Base-by-base conservation (phyloP, 1,284 basidiomycete genomes). In the Pyrrhoderma noxium region DNA sequence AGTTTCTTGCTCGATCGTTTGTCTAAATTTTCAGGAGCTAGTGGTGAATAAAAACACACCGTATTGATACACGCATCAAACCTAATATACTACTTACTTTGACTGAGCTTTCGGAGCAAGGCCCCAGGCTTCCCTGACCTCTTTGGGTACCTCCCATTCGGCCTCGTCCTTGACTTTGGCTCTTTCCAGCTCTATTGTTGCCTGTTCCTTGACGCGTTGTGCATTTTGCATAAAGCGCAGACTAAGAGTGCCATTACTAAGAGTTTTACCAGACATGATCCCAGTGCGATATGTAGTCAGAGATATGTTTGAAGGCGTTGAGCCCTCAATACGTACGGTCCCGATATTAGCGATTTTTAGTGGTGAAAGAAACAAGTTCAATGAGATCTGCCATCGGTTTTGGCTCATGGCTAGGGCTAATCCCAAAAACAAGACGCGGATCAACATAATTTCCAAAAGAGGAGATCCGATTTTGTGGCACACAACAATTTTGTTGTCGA, bases 221-320 rank as follows among this genome's bases (percentile, higher is more conserved):
- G 82, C 80, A 69, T 84, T 85, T 65, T 85, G 83, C 85, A 88
- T 88, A 62, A 88, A 88, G 3, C 77, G 75, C 37, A 88, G 71
- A 59, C 76, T 76, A 13, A 88, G 70, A 0, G 84, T 86, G 21
- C 80, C 75, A 39, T 72, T 76, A 64, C 85, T 87, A 45, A 87
- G 70, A 1, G 72, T 70, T 65, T 81, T 83, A 42, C 48, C 40
- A 3, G 46, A 18, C 42, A 53, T 53, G 7, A 21, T 9, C 9
- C 14, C 7, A 31, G 27, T 5, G 27, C 27, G 46, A 47, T 38
- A 46, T 47, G 46, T 39, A 11, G 27, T 31, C 27, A 11, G 11
- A 5, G 27, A 31, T 5, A 31, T n/a, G n/a, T n/a, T n/a, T n/a
- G n/a, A n/a, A n/a, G n/a, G n/a, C n/a, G n/a, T n/a, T n/a, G n/a